phyloP scores from a whole-genome alignment of 2,329 filamentous ascomycete species.

The Knoxdaviesia capensis region DNA sequence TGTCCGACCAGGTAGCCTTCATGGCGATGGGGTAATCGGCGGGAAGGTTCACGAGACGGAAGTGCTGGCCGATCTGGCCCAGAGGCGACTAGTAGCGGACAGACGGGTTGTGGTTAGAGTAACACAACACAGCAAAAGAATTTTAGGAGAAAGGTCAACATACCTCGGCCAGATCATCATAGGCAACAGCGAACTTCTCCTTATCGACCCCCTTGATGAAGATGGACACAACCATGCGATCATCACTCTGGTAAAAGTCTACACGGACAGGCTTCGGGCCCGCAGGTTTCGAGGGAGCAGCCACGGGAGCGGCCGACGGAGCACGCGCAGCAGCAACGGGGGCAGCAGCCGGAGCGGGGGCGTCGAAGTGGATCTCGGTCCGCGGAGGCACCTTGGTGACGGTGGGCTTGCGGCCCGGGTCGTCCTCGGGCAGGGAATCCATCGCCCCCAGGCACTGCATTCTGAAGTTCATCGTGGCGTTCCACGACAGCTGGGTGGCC shows the following conservation, averaged over 20 bases:
- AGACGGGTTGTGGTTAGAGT: background rate
- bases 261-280: slow-evolving; percentile 5
- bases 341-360: background rate
- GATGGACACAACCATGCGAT: slow-evolving; percentile 16
- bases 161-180: slow-evolving; percentile 7
- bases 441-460: slow-evolving; percentile 24
- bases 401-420: slow-evolving; percentile 25
- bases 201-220: slow-evolving; percentile 22
- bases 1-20: slow-evolving; percentile 11
- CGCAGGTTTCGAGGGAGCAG: slow-evolving; percentile 5
- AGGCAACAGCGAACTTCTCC: slow-evolving; percentile 18
- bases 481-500: too few species aligned
- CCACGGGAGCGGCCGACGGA: background rate
- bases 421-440: slow-evolving; percentile 21
- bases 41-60: background rate
- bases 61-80: background rate
- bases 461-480: slow-evolving; percentile 8
- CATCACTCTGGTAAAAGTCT: slow-evolving; percentile 7
- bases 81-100: slow-evolving; percentile 1
- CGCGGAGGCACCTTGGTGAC: slow-evolving; percentile 8
- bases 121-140: too few species aligned
- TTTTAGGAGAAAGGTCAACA: background rate
- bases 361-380: background rate
- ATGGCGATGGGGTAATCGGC: slow-evolving; percentile 1
- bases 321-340: background rate